Evolutionary conservation across 306 rosid genomes (phyloP).

Genomic region (Ziziphus jujuba): DNA sequence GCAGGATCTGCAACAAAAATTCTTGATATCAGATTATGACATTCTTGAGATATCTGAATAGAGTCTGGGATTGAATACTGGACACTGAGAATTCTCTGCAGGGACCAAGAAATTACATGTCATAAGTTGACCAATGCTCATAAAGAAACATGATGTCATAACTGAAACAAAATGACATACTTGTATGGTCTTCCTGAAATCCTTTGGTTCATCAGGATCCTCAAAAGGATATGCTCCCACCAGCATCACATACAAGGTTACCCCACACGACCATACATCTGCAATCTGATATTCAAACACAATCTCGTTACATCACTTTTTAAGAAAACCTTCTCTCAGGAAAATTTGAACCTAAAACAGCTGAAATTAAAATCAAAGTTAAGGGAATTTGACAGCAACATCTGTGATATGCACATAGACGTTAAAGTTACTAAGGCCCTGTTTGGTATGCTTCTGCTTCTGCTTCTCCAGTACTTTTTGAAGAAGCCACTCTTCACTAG

Average conservation of each 20-base stretch:
- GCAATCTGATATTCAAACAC: constrained; percentile 58
- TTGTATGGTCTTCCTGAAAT: constrained; percentile 87
- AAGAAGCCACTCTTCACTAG: no score
- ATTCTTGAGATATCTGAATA: constrained; percentile 68
- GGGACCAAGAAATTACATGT: constrained; percentile 27
- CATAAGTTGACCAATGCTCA: constrained; percentile 30
- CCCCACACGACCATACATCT: constrained; percentile 99
- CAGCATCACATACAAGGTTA: constrained; percentile 87
- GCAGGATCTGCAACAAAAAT: constrained; percentile 84
- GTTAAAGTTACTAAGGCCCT: no score
- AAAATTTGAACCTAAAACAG: no score
- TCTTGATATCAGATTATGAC: constrained; percentile 72
- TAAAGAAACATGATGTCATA: constrained; percentile 15
- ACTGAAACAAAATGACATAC: constrained; percentile 36
- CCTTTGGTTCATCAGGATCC: constrained; percentile 84
- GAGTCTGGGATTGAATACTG: constrained; percentile 82
- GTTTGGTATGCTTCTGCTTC: no score
- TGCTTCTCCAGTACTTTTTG: no score
- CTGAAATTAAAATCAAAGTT: no score
- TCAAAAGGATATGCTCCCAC: constrained; percentile 92
- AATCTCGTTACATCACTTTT: constrained; percentile 1
- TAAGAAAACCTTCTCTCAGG: no score
- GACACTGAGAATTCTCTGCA: constrained; percentile 77
- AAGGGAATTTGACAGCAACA: no score
- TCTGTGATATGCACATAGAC: no score